phyloP scores from a whole-genome alignment of 441 rosid species.

The Daphne laureola region DNA sequence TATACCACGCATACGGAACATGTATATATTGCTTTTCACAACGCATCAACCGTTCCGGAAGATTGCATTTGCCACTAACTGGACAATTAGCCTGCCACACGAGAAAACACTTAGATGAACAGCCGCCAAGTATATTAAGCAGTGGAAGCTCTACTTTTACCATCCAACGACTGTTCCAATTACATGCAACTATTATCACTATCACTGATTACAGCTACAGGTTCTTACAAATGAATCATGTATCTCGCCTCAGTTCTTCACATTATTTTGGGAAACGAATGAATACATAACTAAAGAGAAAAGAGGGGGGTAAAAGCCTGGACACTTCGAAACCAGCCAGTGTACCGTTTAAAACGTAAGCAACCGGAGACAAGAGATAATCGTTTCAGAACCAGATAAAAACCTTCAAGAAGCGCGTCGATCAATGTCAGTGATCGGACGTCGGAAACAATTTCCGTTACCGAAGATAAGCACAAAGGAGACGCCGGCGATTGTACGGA shows the following conservation, averaged over 20 bases:
- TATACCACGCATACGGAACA: not conserved
- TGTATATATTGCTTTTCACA: conserved; percentile 5
- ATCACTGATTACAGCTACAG: too few species aligned
- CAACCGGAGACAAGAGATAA: not conserved
- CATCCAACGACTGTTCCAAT: too few species aligned
- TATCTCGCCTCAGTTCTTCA: too few species aligned
- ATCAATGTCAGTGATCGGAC: conserved; percentile 13
- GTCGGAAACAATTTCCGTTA: conserved; percentile 6
- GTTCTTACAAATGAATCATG: too few species aligned
- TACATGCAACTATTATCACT: too few species aligned
- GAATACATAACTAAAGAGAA: too few species aligned
- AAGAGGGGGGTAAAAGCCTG: not conserved
- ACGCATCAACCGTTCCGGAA: not conserved
- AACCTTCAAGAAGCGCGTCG: conserved; percentile 4
- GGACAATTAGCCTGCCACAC: conserved; percentile 7
- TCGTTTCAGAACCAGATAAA: not conserved
- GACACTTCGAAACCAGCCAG: not conserved
- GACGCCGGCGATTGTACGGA: conserved; percentile 22
- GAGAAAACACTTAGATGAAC: too few species aligned
- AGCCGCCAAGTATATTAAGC: too few species aligned
- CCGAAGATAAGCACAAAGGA: conserved; percentile 4
- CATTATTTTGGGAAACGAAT: too few species aligned
- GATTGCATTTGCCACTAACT: not conserved
- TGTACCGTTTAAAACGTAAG: not conserved
- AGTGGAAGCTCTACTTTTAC: too few species aligned